Conservation (phyloP, 2,329 filamentous ascomycete genomes). For the Colletotrichum salicis region DNA sequence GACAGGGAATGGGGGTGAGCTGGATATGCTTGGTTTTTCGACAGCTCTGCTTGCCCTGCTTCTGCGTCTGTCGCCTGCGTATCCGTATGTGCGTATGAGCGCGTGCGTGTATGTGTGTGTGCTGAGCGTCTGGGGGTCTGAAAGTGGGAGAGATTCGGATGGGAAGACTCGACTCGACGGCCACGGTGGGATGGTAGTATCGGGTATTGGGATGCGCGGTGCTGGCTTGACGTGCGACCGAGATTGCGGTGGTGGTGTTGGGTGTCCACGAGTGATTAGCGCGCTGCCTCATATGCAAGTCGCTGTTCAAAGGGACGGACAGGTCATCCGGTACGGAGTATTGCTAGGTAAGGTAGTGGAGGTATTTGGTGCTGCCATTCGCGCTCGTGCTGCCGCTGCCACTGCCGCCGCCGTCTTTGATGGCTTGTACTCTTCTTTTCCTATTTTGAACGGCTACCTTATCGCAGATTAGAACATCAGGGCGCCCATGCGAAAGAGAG, state of each 20-base stretch:
- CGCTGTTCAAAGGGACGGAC: background rate
- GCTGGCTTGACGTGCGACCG: background rate
- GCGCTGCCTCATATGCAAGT: background rate
- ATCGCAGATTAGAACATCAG: constrained; percentile 2
- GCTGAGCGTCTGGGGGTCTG: background rate
- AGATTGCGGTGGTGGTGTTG: background rate
- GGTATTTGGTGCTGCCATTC: constrained; percentile 3
- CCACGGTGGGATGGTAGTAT: background rate
- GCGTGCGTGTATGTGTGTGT: too few relatives aligned
- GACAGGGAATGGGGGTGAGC: constrained; percentile 29
- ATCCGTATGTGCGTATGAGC: background rate
- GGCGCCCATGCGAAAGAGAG: background rate
- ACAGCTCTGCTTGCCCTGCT: constrained; percentile 9
- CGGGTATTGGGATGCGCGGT: background rate
- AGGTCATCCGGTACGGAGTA: background rate
- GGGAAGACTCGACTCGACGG: background rate
- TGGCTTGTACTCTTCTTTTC: background rate
- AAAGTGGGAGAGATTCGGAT: background rate
- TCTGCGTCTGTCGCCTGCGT: background rate
- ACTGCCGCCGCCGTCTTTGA: background rate
- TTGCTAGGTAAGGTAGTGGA: background rate
- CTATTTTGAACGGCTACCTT: background rate
- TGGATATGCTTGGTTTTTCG: constrained; percentile 17
- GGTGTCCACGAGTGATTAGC: background rate
- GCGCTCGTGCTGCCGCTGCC: constrained; percentile 24